Evolutionary conservation across 352 stramenopile genomes (phyloP).

Genomic region (Phytophthora multivora): DNA sequence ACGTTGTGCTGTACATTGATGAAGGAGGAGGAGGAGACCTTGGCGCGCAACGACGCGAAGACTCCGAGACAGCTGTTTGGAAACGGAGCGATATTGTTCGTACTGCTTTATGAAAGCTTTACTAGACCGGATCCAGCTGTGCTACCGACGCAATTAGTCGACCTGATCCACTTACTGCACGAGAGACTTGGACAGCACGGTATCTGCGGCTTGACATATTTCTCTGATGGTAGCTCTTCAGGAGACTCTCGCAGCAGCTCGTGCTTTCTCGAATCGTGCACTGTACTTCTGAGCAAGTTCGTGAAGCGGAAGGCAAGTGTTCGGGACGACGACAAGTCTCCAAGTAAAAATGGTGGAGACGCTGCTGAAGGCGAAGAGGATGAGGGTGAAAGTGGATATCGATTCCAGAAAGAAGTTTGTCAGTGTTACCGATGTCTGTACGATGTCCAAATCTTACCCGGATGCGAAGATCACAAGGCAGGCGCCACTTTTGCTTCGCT

Average conservation of each 20-base stretch:
- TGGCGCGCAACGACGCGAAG: conserved; percentile 49
- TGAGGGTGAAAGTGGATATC: conserved; percentile 20
- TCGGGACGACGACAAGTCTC: conserved; percentile 8
- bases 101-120: conserved; percentile 45
- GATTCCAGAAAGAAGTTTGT: conserved; percentile 55
- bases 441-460: conserved; percentile 67
- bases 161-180: conserved; percentile 50
- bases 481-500: conserved; percentile 44
- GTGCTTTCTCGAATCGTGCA: conserved; percentile 55
- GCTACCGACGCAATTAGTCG: conserved; percentile 14
- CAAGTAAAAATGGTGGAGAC: conserved; percentile 2
- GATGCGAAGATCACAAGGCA: conserved; percentile 64
- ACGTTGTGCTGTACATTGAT: conserved; percentile 54
- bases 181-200: conserved; percentile 47
- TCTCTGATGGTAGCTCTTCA: conserved; percentile 14
- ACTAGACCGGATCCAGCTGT: not conserved
- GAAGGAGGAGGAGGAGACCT: conserved; percentile 72
- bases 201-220: conserved; percentile 50
- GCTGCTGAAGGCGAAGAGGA: conserved; percentile 15
- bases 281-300: conserved; percentile 38
- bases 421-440: conserved; percentile 82
- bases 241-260: conserved; percentile 8
- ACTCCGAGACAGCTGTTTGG: conserved; percentile 51
- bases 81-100: conserved; percentile 56
- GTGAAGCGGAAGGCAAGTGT: conserved; percentile 17